Evolutionary conservation across 2,329 filamentous ascomycete genomes (phyloP).

Genomic region (Cytospora leucostoma): DNA sequence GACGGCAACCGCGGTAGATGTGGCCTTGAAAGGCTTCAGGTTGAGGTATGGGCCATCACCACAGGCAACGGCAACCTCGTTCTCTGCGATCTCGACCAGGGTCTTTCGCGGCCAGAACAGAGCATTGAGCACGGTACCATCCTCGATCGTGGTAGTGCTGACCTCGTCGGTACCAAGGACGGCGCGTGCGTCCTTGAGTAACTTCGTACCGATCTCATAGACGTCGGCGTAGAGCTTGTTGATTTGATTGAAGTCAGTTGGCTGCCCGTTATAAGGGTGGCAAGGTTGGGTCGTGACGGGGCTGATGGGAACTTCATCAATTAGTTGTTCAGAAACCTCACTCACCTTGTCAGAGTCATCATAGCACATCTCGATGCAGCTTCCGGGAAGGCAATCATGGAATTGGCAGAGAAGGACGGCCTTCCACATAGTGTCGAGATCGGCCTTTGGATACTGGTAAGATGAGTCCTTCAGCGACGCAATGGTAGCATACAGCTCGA

Average conservation of each 20-base stretch:
- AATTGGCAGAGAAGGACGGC: conserved; percentile 90
- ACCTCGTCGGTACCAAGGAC: conserved; percentile 63
- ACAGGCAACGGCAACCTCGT: conserved; percentile 55
- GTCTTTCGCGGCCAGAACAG: conserved; percentile 82
- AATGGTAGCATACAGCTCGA: conserved; percentile 85
- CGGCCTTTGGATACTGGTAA: conserved; percentile 90
- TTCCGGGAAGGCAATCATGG: conserved; percentile 94
- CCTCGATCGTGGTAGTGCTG: conserved; percentile 42
- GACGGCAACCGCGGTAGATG: conserved; percentile 51
- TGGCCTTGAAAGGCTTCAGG: conserved; percentile 52
- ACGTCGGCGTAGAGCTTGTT: conserved; percentile 74
- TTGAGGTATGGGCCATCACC: conserved; percentile 56
- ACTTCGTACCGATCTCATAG: conserved; percentile 72
- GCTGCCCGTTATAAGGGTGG: neutral
- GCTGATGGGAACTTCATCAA: neutral
- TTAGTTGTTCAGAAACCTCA: neutral
- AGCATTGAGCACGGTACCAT: conserved; percentile 74
- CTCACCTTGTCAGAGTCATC: conserved; percentile 83
- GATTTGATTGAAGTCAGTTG: neutral
- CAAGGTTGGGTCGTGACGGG: neutral
- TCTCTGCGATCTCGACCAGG: conserved; percentile 64
- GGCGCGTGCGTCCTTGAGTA: conserved; percentile 69
- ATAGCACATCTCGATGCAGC: conserved; percentile 96
- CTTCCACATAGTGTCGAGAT: conserved; percentile 98
- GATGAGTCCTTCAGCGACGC: conserved; percentile 71